Conservation (phyloP, 2,329 filamentous ascomycete species). For the Emergomyces orientalis region DNA sequence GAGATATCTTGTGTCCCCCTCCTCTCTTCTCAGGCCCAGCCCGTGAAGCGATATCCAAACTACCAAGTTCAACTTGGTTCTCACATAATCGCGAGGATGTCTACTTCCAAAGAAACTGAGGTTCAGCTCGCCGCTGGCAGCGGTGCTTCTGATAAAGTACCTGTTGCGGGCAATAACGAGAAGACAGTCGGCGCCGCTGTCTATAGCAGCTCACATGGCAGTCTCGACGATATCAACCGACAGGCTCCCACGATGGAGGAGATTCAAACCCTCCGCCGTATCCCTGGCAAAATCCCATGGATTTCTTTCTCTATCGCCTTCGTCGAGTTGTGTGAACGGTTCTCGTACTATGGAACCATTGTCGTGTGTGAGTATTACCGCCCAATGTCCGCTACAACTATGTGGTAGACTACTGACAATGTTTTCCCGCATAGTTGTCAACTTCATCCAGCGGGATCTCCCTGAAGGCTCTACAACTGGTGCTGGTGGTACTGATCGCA, state of each 20-base stretch:
- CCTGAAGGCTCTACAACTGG: constrained; percentile 49
- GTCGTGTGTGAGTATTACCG: constrained; percentile 48
- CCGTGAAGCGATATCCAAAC: neutral
- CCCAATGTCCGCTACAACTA: neutral
- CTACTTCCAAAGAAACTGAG: neutral
- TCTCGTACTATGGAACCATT: constrained; percentile 66
- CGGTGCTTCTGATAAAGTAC: neutral
- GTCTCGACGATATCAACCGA: constrained; percentile 13
- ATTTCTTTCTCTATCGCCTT: constrained; percentile 61
- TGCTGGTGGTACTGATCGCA: constrained; percentile 36
- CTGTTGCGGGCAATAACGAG: constrained; percentile 10
- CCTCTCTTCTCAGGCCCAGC: neutral
- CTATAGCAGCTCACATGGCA: constrained; percentile 11
- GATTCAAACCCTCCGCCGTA: constrained; percentile 26
- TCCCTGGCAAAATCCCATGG: constrained; percentile 46
- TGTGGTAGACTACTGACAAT: neutral
- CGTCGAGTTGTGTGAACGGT: constrained; percentile 66
- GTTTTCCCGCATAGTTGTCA: constrained; percentile 40
- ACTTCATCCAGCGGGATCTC: constrained; percentile 52
- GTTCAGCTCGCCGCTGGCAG: neutral
- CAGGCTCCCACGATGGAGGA: constrained; percentile 28
- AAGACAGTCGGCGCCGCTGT: constrained; percentile 10
- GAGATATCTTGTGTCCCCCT: neutral
- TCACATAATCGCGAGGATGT: constrained; percentile 2
- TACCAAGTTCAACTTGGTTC: neutral